phyloP scores from a whole-genome alignment of 768 basidiomycete species.

The Trametes cubensis region DNA sequence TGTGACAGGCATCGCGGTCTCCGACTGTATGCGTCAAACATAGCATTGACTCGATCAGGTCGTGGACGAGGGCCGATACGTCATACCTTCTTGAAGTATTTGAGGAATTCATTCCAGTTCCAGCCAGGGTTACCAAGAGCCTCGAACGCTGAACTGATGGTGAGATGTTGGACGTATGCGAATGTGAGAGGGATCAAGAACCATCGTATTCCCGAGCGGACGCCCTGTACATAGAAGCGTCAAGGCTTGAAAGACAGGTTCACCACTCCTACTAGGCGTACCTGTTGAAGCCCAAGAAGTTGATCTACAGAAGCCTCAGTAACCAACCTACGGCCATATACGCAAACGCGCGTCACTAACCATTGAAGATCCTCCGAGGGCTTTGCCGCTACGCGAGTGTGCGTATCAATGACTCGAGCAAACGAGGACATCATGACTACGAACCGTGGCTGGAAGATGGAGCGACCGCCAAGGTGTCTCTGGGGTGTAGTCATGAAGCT shows the following conservation, averaged over 20 bases:
- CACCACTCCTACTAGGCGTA: background rate
- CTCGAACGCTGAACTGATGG: background rate
- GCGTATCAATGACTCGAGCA: background rate
- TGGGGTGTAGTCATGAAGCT: slow-evolving; percentile 15
- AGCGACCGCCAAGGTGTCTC: slow-evolving; percentile 1
- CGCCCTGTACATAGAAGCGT: background rate
- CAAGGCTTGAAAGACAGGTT: background rate
- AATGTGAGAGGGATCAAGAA: background rate
- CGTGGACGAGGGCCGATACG: background rate
- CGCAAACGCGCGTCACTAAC: background rate
- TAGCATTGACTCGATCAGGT: background rate
- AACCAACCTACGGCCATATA: background rate
- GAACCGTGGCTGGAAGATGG: slow-evolving; percentile 6
- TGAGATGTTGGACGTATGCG: background rate
- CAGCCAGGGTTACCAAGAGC: slow-evolving; percentile 55
- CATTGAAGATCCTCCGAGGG: slow-evolving; percentile 37
- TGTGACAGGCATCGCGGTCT: background rate
- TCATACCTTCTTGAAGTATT: slow-evolving; percentile 39
- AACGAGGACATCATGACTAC: background rate
- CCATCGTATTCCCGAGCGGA: slow-evolving; percentile 35
- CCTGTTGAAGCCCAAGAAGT: slow-evolving; percentile 39
- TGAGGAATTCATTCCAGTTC: slow-evolving; percentile 50
- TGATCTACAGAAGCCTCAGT: slow-evolving; percentile 38
- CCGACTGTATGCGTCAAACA: background rate
- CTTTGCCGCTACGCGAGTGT: slow-evolving; percentile 28